Base-by-base conservation (phyloP, 2,329 filamentous ascomycete species). In the Xylaria sp. region DNA sequence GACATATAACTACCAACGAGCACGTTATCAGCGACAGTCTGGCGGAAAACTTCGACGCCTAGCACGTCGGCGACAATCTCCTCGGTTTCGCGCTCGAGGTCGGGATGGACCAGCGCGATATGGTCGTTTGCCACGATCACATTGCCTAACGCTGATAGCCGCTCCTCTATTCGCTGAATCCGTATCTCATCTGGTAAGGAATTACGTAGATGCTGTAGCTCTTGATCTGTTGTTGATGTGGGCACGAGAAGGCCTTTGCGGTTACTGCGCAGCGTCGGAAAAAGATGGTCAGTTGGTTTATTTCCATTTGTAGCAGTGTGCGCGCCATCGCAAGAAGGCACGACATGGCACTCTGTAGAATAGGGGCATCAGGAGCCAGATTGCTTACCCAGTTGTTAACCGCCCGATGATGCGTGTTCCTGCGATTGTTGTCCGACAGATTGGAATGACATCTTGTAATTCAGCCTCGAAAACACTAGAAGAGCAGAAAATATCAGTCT, bases 121-220 rank as follows among this genome's bases (percentile, higher is more conserved):
- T 98, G 94, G 83, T 99, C 96, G 82, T 98, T 98, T 78, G 90
- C 90, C 78, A 94, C 97, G 78, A 99, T 98, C 71, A 98, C 96
- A 80, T 99, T 99, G 70, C 96, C 96, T 29, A 99, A 89, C 4
- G 96, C 96, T 21, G 94, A 97, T 72, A 99, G 87, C 50, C 96
- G 90, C 86, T 99, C 96, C 85, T 99, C 96, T 84, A 99, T 97
- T 74, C 96, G 91, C 84, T 98, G 94, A 78, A 99, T 97, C 83
- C 94, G 94, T 73, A 99, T 93, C 68, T 85, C 84, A 80, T 98
- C 95, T 47, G 96, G 96, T 74, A 99, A 90, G 67, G 92, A 94
- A 83, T 99, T 98, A 77, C 96, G 92, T 76, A 99, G 87, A 82
- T 99, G 96, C 84, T 98, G 94, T 72, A 99, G 88, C 85, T 99